These are phyloP conservation scores for Albugo laibachii DNA, from an alignment of 352 stramenopile genomes.

Conservation along the genomic window DNA sequence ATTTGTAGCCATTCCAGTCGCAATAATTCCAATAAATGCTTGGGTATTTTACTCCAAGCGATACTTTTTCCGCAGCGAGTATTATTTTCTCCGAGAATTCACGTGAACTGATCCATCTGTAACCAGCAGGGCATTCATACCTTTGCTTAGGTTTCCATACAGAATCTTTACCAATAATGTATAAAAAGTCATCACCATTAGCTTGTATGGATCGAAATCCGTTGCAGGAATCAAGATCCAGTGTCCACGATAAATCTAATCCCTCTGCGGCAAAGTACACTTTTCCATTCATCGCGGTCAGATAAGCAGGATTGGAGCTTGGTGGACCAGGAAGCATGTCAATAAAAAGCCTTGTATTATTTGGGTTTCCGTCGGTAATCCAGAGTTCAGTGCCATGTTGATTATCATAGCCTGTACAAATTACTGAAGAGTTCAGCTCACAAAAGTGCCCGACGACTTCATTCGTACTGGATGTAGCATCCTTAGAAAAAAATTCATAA, in stretches of 20 bases:
- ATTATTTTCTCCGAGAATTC: slow-evolving; percentile 13
- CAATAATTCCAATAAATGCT: slow-evolving; percentile 60
- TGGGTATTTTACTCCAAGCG: slow-evolving; percentile 9
- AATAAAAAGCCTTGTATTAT: slow-evolving; percentile 22
- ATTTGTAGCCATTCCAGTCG: slow-evolving; percentile 44
- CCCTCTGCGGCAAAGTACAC: slow-evolving; percentile 55
- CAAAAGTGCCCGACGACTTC: slow-evolving; percentile 11
- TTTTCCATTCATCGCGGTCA: slow-evolving; percentile 19
- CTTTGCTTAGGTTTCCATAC: slow-evolving; percentile 18
- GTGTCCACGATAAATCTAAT: slow-evolving; percentile 29
- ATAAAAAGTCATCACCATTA: slow-evolving; percentile 14
- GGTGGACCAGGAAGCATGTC: slow-evolving; percentile 33
- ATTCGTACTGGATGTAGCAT: not conserved
- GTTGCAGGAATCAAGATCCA: slow-evolving; percentile 18
- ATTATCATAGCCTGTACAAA: slow-evolving; percentile 23
- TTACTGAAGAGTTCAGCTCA: slow-evolving; percentile 11
- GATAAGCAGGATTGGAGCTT: slow-evolving; percentile 15
- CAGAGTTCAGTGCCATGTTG: slow-evolving; percentile 41
- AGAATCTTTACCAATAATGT: slow-evolving; percentile 24
- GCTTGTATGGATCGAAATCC: slow-evolving; percentile 17
- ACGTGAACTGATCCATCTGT: slow-evolving; percentile 33
- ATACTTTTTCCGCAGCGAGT: not conserved
- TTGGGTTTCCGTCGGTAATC: slow-evolving; percentile 21
- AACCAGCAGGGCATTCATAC: slow-evolving; percentile 63
- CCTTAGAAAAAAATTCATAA: slow-evolving; percentile 6